Evolutionary conservation across 352 stramenopile species (phyloP), one percentile per base, ranked within the genome.

Genomic region (Phytophthora pini): DNA sequence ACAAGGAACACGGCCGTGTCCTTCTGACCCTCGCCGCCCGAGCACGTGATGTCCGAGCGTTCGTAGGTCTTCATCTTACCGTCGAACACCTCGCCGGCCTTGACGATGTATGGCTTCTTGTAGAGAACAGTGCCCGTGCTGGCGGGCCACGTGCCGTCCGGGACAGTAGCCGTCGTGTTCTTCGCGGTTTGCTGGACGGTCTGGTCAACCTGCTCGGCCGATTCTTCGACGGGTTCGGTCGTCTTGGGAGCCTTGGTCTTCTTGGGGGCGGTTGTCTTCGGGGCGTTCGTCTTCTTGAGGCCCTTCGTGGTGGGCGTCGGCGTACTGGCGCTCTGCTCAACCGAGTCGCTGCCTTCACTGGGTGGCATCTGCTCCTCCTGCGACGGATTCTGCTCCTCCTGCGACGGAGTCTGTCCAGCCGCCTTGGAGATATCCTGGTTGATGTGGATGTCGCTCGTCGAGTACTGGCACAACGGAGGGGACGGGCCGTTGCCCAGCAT

Each of bases 401-500:
- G n/a, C n/a, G n/a, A n/a, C n/a, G n/a, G n/a, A n/a, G n/a, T n/a
- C n/a, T n/a, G n/a, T n/a, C n/a, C n/a, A n/a, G 39, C 51, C 34
- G 45, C 56, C 44, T 63, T 31, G 4, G 41, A 51, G 15, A 67
- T 44, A 29, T 67, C 43, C 50, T 61, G n/a, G 43, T 67, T 67
- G 51, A 67, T 67, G 50, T 67, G 59, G 17, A 68, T 53, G 8
- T 68, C 60, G 15, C 60, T 68, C 22, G 36, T 40, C n/a, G 60
- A 50, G 60, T 68, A 68, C 60, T 62, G 9, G 43, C 60, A 68
- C n/a, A 68, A 44, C 22, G 24, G 22, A n/a, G 12, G 12, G 17
- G 36, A 43, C 36, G 36, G 13, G 4, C 36, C 36, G 36, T 43
- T 15, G 36, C 36, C 36, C 13, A 43, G 36, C 36, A 43, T 43